Base-by-base conservation (phyloP, 495 filamentous ascomycete genomes). In the Xylaria scruposa region DNA sequence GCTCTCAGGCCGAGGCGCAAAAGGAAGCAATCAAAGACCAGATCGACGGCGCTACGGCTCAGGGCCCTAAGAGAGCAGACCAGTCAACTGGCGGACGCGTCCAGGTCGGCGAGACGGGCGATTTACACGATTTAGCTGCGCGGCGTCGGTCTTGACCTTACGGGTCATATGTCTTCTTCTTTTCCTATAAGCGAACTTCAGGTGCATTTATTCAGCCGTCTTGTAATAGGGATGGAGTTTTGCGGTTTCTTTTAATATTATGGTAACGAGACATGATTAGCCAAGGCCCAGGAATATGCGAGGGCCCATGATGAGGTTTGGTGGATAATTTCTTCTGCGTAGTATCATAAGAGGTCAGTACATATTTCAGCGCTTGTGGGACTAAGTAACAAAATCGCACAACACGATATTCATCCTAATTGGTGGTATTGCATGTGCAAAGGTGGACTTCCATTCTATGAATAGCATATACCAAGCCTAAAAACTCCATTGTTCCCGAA, bases 61-160 rank as follows among this genome's bases (percentile, higher is more conserved):
- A 26, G 13, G 77, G 77, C 1, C 77, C 77, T 0, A 77, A 77
- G 70, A 75, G 65, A 26, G 77, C 75, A 6, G 75, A 77, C 56
- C 67, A 72, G 40, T 61, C 17, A 10, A 53, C 70, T 6, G 77
- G 77, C n/a, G 77, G 77, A 29, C 67, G 77, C 36, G 77, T 78
- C 6, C 69, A 72, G 24, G 75, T 78, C 5, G 77, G 47, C 26
- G 77, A 78, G 70, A 78, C 77, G 26, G 77, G 77, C n/a, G 77
- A 78, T 29, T 51, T 78, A 63, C 77, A 75, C 33, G 77, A 78
- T 12, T 65, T 78, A 6, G 77, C 77, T 24, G 77, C 75, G 29
- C 74, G 58, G 51, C 67, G 75, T 44, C 73, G 76, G 58, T 49
- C 61, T 64, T 68, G 53, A 56, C 24, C 13, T 4, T 31, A 31